phyloP scores from a whole-genome alignment of 164 flowering plant genomes.

The Nymphaea colorata region DNA sequence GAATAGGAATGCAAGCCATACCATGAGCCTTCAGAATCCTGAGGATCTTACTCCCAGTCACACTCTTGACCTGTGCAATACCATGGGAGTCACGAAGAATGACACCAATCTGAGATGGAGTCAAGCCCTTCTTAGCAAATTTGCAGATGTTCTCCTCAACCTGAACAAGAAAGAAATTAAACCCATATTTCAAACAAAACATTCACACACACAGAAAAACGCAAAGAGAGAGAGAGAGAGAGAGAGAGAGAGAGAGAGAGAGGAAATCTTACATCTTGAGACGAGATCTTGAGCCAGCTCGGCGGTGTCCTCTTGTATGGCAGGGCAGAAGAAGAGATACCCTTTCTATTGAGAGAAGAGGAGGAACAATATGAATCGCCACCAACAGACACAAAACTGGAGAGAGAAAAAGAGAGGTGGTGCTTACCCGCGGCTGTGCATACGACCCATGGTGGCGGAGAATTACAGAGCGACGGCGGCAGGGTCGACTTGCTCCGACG shows the following conservation, averaged over 20 bases:
- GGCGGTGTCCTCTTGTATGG: conserved; percentile 44
- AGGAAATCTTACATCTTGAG: conserved; percentile 18
- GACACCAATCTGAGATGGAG: conserved; percentile 47
- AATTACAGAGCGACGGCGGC: too few relatives aligned
- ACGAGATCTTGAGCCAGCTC: conserved; percentile 29
- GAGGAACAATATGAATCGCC: neutral
- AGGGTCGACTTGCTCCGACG: neutral
- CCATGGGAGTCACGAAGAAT: conserved; percentile 53
- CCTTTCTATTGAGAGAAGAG: conserved; percentile 19
- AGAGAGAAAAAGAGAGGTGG: neutral
- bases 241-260: neutral
- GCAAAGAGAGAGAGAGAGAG: too few relatives aligned
- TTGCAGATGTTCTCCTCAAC: conserved; percentile 48
- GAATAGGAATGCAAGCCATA: conserved; percentile 1
- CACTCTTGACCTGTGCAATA: conserved; percentile 42
- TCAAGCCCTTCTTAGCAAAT: conserved; percentile 47
- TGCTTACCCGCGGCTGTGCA: conserved; percentile 33
- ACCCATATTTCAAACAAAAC: neutral
- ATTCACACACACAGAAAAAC: neutral
- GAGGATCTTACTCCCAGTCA: conserved; percentile 40
- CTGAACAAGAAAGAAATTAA: conserved; percentile 8
- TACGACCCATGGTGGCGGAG: conserved; percentile 28
- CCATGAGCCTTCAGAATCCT: conserved; percentile 43
- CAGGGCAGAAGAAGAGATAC: conserved; percentile 36
- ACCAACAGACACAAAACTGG: neutral